Conservation (phyloP, 2,329 filamentous ascomycete species). For the Didymella lethalis region DNA sequence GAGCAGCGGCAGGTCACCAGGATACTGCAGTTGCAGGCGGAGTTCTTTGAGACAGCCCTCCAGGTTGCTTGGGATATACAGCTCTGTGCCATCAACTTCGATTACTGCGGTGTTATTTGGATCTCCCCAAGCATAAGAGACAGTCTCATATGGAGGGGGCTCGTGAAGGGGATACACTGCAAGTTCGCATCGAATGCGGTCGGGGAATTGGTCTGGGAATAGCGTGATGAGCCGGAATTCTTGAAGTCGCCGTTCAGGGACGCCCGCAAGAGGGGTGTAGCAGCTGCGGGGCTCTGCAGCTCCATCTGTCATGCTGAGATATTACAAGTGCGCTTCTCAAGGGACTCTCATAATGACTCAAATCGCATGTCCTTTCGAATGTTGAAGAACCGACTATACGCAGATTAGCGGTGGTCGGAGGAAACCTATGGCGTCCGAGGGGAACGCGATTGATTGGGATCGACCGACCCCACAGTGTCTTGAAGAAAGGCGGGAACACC, state of each 20-base stretch:
- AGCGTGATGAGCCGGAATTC: constrained; percentile 3
- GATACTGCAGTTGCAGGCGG: not conserved
- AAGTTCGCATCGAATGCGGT: constrained; percentile 3
- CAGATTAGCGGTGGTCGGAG: too few relatives aligned
- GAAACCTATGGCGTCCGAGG: too few relatives aligned
- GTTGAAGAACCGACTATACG: too few relatives aligned
- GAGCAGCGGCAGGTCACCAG: not conserved
- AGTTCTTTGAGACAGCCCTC: constrained; percentile 1
- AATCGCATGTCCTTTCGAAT: too few relatives aligned
- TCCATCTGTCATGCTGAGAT: not conserved
- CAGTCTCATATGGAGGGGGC: constrained; percentile 1
- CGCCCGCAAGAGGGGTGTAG: not conserved
- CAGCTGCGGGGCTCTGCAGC: not conserved
- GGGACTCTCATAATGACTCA: too few relatives aligned
- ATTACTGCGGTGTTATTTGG: not conserved
- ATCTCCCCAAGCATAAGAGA: constrained; percentile 15
- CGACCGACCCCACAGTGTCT: too few relatives aligned
- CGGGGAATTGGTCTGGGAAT: not conserved
- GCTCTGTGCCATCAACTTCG: not conserved
- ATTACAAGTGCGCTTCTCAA: too few relatives aligned
- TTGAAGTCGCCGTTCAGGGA: not conserved
- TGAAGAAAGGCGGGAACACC: too few relatives aligned
- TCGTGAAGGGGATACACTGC: constrained; percentile 1
- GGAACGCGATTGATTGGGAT: too few relatives aligned
- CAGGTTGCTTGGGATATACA: constrained; percentile 6